These are phyloP conservation scores for Dimocarpus longan DNA, from an alignment of 345 rosid species.

Conservation along the genomic window DNA sequence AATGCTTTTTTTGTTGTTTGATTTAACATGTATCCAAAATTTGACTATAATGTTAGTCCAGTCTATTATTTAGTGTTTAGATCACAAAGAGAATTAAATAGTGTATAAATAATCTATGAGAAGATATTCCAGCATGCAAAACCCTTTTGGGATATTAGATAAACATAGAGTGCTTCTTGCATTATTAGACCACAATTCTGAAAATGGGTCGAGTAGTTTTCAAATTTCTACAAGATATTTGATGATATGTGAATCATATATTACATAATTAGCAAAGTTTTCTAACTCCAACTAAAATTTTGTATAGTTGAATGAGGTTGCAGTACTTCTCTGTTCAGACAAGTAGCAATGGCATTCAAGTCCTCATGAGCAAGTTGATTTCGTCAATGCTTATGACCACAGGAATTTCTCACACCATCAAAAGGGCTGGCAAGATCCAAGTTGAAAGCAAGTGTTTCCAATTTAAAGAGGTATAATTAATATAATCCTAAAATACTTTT, in stretches of 20 bases:
- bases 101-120: no score
- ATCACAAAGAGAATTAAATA: no score
- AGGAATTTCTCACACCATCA: conserved; percentile 67
- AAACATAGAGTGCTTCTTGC: neutral
- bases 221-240: neutral
- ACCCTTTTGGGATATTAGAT: no score
- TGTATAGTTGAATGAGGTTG: conserved; percentile 56
- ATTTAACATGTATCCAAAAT: no score
- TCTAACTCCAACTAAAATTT: no score
- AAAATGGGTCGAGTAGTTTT: no score
- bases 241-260: neutral
- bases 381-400: conserved; percentile 48
- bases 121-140: no score
- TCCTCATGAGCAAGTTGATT: conserved; percentile 65
- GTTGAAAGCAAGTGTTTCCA: conserved; percentile 68
- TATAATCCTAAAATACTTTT: neutral
- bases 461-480: conserved; percentile 53
- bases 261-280: no score
- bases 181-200: neutral
- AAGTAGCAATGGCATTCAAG: conserved; percentile 45
- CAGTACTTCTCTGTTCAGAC: conserved; percentile 76
- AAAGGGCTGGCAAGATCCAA: conserved; percentile 67
- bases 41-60: no score
- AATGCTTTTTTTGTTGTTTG: no score
- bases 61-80: no score